These are phyloP conservation scores for Raffaelea arxii DNA, from an alignment of 2,329 filamentous ascomycete genomes.

Conservation along the genomic window DNA sequence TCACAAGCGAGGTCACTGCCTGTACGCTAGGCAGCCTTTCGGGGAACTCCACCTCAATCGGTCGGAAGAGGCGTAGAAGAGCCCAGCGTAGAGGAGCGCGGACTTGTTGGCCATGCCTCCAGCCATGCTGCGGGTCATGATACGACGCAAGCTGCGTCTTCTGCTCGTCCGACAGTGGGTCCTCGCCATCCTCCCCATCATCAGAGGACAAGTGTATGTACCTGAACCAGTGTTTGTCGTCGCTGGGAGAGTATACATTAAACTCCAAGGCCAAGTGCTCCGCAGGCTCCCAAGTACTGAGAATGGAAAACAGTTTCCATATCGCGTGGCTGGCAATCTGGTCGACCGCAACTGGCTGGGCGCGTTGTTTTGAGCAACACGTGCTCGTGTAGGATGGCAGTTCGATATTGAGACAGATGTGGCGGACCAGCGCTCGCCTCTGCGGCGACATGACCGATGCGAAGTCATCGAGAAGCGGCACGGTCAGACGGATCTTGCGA, in stretches of 20 bases:
- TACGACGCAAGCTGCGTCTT: slow-evolving; percentile 2
- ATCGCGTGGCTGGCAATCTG: slow-evolving; percentile 14
- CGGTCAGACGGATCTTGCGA: slow-evolving; percentile 16
- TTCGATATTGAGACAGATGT: slow-evolving; percentile 21
- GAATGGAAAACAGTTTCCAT: slow-evolving; percentile 20
- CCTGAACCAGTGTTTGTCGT: slow-evolving; percentile 24
- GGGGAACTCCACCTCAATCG: slow-evolving; percentile 5
- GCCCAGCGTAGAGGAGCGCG: slow-evolving; percentile 14
- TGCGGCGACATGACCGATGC: slow-evolving; percentile 11
- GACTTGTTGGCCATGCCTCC: slow-evolving; percentile 18
- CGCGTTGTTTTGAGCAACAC: slow-evolving; percentile 10
- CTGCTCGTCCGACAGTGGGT: slow-evolving; percentile 1
- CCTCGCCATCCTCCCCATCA: slow-evolving; percentile 11
- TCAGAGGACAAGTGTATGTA: slow-evolving; percentile 17
- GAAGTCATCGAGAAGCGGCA: slow-evolving; percentile 17
- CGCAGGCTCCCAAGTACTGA: slow-evolving; percentile 19
- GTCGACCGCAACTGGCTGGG: background rate
- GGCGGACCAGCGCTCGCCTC: slow-evolving; percentile 15
- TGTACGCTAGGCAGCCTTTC: slow-evolving; percentile 16
- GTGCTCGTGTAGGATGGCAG: slow-evolving; percentile 17
- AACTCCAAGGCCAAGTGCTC: slow-evolving; percentile 22
- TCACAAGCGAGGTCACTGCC: slow-evolving; percentile 20
- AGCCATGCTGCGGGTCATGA: slow-evolving; percentile 22
- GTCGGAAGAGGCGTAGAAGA: slow-evolving; percentile 17
- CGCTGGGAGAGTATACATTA: slow-evolving; percentile 23